Evolutionary conservation across 306 rosid genomes (phyloP).

Genomic region (Cyclanthera cordifolia): DNA sequence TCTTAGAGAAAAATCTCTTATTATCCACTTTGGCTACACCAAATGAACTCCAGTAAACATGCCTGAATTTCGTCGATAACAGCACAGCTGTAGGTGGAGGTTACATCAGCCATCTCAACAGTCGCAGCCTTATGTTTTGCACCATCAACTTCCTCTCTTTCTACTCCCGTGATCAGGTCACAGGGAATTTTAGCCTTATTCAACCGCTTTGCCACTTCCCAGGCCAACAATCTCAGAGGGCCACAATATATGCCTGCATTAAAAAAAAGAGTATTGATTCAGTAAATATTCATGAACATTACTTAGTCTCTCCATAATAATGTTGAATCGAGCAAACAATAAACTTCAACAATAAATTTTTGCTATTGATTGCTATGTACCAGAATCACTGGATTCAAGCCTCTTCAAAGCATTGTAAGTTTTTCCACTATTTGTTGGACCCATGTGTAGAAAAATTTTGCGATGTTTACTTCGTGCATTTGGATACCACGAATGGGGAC

Average conservation of each 20-base stretch:
- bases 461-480: conserved; percentile 65
- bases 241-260: conserved; percentile 84
- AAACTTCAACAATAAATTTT: background rate
- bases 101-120: conserved; percentile 94
- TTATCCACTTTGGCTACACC: background rate
- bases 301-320: background rate
- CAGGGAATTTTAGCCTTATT: conserved; percentile 88
- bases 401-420: conserved; percentile 74
- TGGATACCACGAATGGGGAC: conserved; percentile 95
- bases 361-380: conserved; percentile 28
- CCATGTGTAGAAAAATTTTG: conserved; percentile 79
- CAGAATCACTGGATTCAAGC: conserved; percentile 73
- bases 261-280: conserved; percentile 1
- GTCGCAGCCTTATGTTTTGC: conserved; percentile 84
- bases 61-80: conserved; percentile 95
- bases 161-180: conserved; percentile 83
- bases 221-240: conserved; percentile 92
- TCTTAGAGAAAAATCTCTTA: background rate
- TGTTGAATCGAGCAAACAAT: background rate
- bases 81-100: conserved; percentile 58
- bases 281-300: background rate
- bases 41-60: conserved; percentile 22
- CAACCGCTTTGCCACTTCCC: conserved; percentile 88
- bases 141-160: conserved; percentile 73
- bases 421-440: conserved; percentile 96